Evolutionary conservation across 192 early-diverging fungal genomes (phyloP), one percentile per base, ranked within the genome.

Genomic region (Podila verticillata): DNA sequence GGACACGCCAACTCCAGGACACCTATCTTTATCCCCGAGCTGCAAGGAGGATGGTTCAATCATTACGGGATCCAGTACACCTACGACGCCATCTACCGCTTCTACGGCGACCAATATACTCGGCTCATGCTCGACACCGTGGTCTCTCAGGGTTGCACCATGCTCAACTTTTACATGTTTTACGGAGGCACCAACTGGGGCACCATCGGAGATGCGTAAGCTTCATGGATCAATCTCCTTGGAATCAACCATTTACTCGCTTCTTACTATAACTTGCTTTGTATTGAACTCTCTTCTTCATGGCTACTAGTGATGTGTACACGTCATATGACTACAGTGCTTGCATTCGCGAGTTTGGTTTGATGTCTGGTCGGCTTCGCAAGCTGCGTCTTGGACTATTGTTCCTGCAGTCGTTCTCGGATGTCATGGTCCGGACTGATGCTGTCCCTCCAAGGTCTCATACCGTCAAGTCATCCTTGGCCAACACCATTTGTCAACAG

Each of bases 121-220:
- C 70, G 82, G 12, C 65, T 90, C 20, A 59, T 93, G 17, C 67
- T 88, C 47, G 92, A 94, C n/a, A 86, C 87, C 8, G 73, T 81
- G 19, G 65, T 92, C 9, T 88, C 93, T 2, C 93, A 94, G 65
- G 92, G 92, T 19, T 82, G 83, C 9, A 92, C 91, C 12, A 88
- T 89, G 75, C 58, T 85, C 22, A 90, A 84, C 74, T 68, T 92
- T 56, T 93, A 94, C 75, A 94, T 93, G 88, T 82, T 84, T 22
- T 94, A 94, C 68, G 93, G 93, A 15, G 93, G 93, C 15, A 94
- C 93, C 24, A 94, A 94, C 63, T 94, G 93, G 93, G 93, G 93
- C 10, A 90, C 90, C 1, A 32, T 94, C 3, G 93, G 93, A 22
- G 88, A 89, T 56, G 66, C 84, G 89, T 89, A 87, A 85, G 84